phyloP scores from a whole-genome alignment of 1,284 basidiomycete species.

The Jaminaea rosea region DNA sequence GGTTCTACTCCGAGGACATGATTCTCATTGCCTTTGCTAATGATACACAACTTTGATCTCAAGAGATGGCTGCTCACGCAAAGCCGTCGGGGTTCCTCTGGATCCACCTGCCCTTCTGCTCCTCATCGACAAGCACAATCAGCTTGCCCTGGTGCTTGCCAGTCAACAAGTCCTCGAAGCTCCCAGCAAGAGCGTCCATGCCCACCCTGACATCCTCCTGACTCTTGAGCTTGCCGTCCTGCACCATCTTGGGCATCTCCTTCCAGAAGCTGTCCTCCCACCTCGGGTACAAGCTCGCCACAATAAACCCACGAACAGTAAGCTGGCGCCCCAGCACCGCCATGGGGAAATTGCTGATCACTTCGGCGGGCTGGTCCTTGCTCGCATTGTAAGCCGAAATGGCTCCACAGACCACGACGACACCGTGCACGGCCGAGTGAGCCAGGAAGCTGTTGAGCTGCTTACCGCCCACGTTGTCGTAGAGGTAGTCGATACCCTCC shows the following conservation, averaged over 20 bases:
- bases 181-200: not conserved
- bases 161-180: not conserved
- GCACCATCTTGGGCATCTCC: constrained; percentile 54
- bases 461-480: constrained; percentile 28
- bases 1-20: too few relatives aligned
- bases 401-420: constrained; percentile 64
- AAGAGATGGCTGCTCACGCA: too few relatives aligned
- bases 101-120: not conserved
- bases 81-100: not conserved
- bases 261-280: constrained; percentile 12
- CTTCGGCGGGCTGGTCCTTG: constrained; percentile 45
- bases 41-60: too few relatives aligned
- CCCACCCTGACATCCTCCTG: constrained; percentile 44
- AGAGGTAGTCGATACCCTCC: constrained; percentile 26
- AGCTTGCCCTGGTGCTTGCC: not conserved
- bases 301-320: not conserved
- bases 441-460: constrained; percentile 26
- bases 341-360: constrained; percentile 33
- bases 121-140: not conserved
- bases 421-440: constrained; percentile 20
- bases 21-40: too few relatives aligned
- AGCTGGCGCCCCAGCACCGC: constrained; percentile 45
- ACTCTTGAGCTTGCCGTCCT: constrained; percentile 65
- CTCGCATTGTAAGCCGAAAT: constrained; percentile 53
- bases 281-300: constrained; percentile 15